Base-by-base conservation (phyloP, 208 protist species). In the Leishmania aethiopica region DNA sequence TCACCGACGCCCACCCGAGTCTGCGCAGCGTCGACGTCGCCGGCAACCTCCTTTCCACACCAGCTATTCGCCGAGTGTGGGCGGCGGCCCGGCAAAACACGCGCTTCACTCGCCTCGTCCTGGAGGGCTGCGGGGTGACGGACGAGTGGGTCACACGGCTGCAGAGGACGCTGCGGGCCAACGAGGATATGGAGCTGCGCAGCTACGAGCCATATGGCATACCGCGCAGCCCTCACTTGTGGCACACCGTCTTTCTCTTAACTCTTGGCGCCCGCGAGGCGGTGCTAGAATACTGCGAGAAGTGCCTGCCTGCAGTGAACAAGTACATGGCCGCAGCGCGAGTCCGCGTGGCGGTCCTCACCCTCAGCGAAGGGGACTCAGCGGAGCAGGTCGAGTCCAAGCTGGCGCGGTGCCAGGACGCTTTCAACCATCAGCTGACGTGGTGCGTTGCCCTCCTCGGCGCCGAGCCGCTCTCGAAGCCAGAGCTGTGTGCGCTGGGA, bases 381-480 rank as follows among this genome's bases (percentile, higher is more conserved):
- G 40, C 57, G 10, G 90, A 94, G 80, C 86, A 88, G 78, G 85
- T 92, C 59, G 77, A 82, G 70, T 84, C 78, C 45, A 96, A 97
- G 84, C 57, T 97, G 62, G 74, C 84, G 47, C 89, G 85, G 35
- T 96, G 93, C 78, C 81, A 73, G n/a, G 93, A 96, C 71, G 40
- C 81, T 5, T 78, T 80, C 69, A 95, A 96, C 83, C 86, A 93
- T 70, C 59, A 83, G 25, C 79, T 92, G 3, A 86, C 87, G 53
- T 96, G 93, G 93, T 96, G 91, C 80, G 86, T 93, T 42, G 92
- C 86, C 49, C 81, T 97, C 11, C 79, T 94, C 47, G 85, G 88
- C 47, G 28, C 69, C 32, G 79, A 80, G 59, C 82, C 79, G 42
- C 82, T 91, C 75, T 72, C 75, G 35, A 88, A 81, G 35, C 64